Percentiles rank a stretch among this genome's conserved stretches.
Conservation (phyloP, 768 basidiomycete genomes). For the Agrocybe praecox region DNA sequence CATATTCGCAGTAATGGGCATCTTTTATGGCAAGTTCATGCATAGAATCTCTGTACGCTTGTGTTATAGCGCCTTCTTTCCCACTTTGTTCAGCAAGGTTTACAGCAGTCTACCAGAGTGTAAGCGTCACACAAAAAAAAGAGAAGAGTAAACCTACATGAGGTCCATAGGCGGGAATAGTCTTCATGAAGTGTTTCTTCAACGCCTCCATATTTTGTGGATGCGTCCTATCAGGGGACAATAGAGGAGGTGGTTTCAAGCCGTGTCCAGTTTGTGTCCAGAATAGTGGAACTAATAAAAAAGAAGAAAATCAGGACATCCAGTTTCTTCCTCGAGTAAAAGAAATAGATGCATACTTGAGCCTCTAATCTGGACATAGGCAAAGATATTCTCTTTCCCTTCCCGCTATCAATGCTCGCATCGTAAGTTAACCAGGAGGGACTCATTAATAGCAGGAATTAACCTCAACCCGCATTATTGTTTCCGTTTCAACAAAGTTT, state of each 20-base stretch:
- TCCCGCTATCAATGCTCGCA: constrained; percentile 59
- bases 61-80: constrained; percentile 81
- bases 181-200: constrained; percentile 71
- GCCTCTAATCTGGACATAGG: constrained; percentile 89
- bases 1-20: constrained; percentile 81
- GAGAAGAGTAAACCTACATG: constrained; percentile 48
- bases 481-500: constrained; percentile 96
- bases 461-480: constrained; percentile 82
- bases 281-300: constrained; percentile 77
- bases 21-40: constrained; percentile 56
- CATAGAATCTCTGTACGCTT: constrained; percentile 74
- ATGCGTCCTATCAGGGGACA: constrained; percentile 73
- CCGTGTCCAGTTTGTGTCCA: constrained; percentile 91
- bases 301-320: constrained; percentile 10
- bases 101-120: constrained; percentile 62
- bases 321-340: background rate
- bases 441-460: constrained; percentile 11
- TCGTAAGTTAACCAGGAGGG: background rate
- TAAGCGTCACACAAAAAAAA: background rate
- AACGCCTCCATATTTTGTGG: constrained; percentile 72
- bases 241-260: constrained; percentile 83
- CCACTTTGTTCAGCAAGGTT: constrained; percentile 92
- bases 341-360: constrained; percentile 61
- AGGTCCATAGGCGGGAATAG: constrained; percentile 71
- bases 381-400: constrained; percentile 75